Percentiles rank a stretch among this genome's conserved stretches.
Conservation (phyloP, 176 grass and related monocot species). For the bread wheat (Triticum aestivum) region DNA sequence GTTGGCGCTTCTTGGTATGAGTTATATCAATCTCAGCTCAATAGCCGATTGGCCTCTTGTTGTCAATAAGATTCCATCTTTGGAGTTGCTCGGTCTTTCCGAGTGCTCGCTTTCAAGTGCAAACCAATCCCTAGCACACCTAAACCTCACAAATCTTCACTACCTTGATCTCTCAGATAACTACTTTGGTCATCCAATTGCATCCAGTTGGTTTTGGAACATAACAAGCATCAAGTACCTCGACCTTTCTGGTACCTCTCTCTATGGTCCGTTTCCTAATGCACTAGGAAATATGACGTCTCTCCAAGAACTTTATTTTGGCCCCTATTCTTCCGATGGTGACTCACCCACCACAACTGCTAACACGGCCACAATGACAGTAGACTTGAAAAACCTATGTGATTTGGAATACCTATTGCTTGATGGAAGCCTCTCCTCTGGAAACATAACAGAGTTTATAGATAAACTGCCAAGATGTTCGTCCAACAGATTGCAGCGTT, state of each 20-base stretch:
- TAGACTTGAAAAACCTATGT: conserved; percentile 2
- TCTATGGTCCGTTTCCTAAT: too few species aligned
- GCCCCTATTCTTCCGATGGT: too few species aligned
- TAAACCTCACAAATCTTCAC: background rate
- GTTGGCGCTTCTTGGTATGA: background rate
- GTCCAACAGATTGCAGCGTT: background rate
- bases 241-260: background rate
- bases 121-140: background rate
- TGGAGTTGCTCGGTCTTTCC: background rate
- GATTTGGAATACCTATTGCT: background rate
- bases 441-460: conserved; percentile 17
- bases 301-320: too few species aligned
- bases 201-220: background rate
- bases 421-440: background rate
- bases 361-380: background rate
- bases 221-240: background rate
- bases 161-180: background rate
- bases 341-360: too few species aligned
- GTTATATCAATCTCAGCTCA: background rate
- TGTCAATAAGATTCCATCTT: background rate
- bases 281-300: too few species aligned
- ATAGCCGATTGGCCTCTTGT: background rate
- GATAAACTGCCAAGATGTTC: background rate
- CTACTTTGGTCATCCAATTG: background rate
- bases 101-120: background rate